A percentile compares a stretch with the other conserved stretches of the same genome.
Conservation (phyloP, 257 asterid species). For the Plantago major region DNA sequence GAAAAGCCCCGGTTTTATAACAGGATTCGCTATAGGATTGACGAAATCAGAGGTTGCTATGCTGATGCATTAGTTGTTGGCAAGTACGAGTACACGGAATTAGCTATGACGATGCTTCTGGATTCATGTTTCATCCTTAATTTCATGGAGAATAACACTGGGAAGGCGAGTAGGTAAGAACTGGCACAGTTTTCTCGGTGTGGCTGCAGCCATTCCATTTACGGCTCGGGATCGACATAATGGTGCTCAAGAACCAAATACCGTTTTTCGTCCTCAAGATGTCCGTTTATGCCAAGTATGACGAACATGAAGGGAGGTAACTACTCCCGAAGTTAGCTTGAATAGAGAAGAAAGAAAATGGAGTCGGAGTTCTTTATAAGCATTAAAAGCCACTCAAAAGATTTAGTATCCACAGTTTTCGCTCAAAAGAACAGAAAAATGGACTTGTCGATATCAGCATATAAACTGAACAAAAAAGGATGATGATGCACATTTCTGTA, state of each 20-base stretch:
- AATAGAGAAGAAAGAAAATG: too few species aligned
- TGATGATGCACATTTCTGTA: too few species aligned
- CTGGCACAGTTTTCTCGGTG: neutral
- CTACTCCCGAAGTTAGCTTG: neutral
- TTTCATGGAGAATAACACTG: neutral
- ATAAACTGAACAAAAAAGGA: too few species aligned
- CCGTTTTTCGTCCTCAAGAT: conserved; percentile 1
- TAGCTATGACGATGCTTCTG: conserved; percentile 1
- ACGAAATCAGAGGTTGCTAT: conserved; percentile 1
- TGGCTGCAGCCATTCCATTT: neutral
- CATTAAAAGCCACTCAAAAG: too few species aligned
- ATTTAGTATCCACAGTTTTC: too few species aligned
- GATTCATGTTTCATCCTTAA: conserved; percentile 7
- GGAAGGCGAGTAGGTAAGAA: neutral
- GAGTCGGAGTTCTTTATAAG: too few species aligned
- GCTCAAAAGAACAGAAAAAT: too few species aligned
- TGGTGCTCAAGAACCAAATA: conserved; percentile 7
- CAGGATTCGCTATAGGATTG: neutral
- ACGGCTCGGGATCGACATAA: neutral
- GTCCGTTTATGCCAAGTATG: neutral
- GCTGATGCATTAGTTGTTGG: neutral
- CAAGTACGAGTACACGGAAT: neutral
- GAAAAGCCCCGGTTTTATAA: neutral
- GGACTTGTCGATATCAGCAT: too few species aligned
- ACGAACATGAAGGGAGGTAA: neutral